Conservation (phyloP, 352 stramenopile genomes). For the Phytophthora idaei region DNA sequence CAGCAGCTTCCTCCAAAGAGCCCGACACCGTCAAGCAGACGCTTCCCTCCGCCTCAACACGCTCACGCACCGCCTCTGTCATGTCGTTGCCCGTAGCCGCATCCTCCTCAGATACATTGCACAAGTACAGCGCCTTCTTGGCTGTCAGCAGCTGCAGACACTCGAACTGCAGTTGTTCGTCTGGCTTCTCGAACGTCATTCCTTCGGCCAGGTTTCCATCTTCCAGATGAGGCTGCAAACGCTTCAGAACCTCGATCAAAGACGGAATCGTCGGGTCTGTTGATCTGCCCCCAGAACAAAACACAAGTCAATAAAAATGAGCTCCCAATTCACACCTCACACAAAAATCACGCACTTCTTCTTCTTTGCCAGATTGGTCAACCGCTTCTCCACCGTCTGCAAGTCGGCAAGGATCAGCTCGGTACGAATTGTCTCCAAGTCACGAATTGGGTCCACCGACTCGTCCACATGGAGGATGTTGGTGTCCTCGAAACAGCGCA, state of each 20-base stretch:
- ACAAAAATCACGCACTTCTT: conserved; percentile 56
- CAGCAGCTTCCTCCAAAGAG: conserved; percentile 77
- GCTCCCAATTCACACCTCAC: background rate
- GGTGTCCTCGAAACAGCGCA: conserved; percentile 98
- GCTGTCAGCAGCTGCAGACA: conserved; percentile 86
- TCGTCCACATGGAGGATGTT: conserved; percentile 98
- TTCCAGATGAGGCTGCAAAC: conserved; percentile 76
- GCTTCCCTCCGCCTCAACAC: conserved; percentile 72
- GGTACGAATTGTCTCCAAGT: conserved; percentile 98
- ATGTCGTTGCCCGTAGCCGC: conserved; percentile 94
- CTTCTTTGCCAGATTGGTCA: conserved; percentile 77
- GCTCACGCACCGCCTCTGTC: conserved; percentile 77
- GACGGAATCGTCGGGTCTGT: conserved; percentile 56
- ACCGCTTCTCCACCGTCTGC: conserved; percentile 76
- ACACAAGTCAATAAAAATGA: conserved; percentile 7
- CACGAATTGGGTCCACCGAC: conserved; percentile 94
- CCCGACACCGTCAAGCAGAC: conserved; percentile 79
- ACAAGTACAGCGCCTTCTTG: conserved; percentile 97
- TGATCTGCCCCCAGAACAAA: conserved; percentile 35
- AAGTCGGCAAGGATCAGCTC: conserved; percentile 95
- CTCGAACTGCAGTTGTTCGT: conserved; percentile 89
- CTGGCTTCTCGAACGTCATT: conserved; percentile 70
- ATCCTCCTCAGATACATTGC: conserved; percentile 97
- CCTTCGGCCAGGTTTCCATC: conserved; percentile 73
- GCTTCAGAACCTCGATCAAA: conserved; percentile 66